Conservation (phyloP, 441 rosid genomes). For the Biscutella laevigata region DNA sequence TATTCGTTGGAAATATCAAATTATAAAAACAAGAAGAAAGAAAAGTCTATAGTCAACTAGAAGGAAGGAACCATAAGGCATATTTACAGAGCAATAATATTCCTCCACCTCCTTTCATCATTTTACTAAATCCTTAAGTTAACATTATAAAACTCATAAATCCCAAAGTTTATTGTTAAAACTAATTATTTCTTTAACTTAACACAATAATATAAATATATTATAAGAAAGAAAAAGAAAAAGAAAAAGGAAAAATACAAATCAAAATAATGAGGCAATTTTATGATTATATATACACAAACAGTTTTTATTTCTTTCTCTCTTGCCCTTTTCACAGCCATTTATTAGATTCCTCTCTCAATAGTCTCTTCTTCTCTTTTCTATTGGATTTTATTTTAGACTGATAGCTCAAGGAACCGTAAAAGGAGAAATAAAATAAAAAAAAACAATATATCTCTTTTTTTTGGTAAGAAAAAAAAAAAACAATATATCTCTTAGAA, state of each 20-base stretch:
- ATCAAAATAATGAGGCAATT: not conserved
- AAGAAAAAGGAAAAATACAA: too few relatives aligned
- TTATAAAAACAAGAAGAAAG: conserved; percentile 17
- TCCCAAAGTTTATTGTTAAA: too few relatives aligned
- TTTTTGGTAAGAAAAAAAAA: too few relatives aligned
- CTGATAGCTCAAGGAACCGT: conserved; percentile 42
- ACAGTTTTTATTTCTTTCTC: conserved; percentile 32
- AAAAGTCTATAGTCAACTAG: conserved; percentile 37
- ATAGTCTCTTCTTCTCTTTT: conserved; percentile 36
- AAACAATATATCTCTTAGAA: too few relatives aligned
- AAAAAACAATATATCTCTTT: not conserved
- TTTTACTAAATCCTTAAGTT: not conserved
- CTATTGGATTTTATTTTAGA: conserved; percentile 64
- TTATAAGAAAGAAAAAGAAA: too few relatives aligned
- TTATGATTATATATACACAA: conserved; percentile 18
- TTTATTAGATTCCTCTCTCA: conserved; percentile 59
- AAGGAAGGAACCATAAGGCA: conserved; percentile 19
- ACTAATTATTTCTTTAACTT: too few relatives aligned
- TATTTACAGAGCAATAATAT: conserved; percentile 29
- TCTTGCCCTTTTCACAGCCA: conserved; percentile 41
- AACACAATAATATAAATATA: too few relatives aligned
- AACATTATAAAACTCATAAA: too few relatives aligned
- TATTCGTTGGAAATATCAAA: conserved; percentile 18
- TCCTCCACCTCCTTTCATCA: conserved; percentile 10
- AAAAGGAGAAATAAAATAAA: not conserved